These are phyloP conservation scores for Trametes sanguinea DNA, from an alignment of 768 basidiomycete species.

Conservation along the genomic window DNA sequence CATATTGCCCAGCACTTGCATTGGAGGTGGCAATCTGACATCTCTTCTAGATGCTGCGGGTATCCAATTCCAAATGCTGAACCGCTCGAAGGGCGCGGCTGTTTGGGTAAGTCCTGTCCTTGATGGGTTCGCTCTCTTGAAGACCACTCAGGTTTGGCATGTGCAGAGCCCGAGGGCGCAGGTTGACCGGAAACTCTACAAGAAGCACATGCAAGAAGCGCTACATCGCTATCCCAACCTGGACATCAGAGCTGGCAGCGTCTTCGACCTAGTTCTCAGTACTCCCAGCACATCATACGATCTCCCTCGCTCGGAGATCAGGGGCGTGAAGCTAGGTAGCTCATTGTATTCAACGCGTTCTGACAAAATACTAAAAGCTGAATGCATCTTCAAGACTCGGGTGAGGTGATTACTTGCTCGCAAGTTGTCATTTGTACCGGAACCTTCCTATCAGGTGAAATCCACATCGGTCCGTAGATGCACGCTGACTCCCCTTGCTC, in stretches of 20 bases:
- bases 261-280: slow-evolving; percentile 76
- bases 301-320: slow-evolving; percentile 31
- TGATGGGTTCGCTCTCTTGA: background rate
- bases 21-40: background rate
- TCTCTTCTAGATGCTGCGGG: slow-evolving; percentile 71
- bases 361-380: background rate
- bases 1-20: background rate
- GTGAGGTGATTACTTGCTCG: slow-evolving; percentile 73
- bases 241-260: slow-evolving; percentile 69
- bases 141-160: background rate
- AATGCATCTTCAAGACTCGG: slow-evolving; percentile 53
- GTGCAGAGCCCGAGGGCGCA: slow-evolving; percentile 86
- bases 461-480: slow-evolving; percentile 68
- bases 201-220: slow-evolving; percentile 73
- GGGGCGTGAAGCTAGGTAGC: slow-evolving; percentile 69
- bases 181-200: slow-evolving; percentile 84
- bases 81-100: slow-evolving; percentile 83
- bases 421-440: slow-evolving; percentile 89
- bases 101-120: slow-evolving; percentile 67
- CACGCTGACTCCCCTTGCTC: background rate
- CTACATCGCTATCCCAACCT: slow-evolving; percentile 69
- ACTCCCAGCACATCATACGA: slow-evolving; percentile 35
- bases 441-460: slow-evolving; percentile 89
- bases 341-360: background rate
- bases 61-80: slow-evolving; percentile 85